Evolutionary conservation across 2,329 filamentous ascomycete species (phyloP), one percentile per base, ranked within the genome.

Genomic region (Daldinia sp.): DNA sequence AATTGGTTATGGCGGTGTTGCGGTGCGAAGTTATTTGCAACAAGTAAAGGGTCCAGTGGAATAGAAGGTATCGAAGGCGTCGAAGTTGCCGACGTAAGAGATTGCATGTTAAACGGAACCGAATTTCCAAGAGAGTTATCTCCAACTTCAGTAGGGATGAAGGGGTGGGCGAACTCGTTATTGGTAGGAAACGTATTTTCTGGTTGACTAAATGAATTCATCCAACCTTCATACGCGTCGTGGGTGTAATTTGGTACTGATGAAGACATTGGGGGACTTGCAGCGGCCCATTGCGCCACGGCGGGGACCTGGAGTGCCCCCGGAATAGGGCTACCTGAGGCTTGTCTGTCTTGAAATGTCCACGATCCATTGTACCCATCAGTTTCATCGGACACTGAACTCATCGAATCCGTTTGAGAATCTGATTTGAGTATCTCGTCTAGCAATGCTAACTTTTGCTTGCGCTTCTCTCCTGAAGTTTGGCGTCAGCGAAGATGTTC

Each of bases 371-470:
- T 57, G 48, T 71, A 67, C 15, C 67, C 74, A 13, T 76, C 74
- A 18, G 73, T 72, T 56, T 77, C 75, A 54, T 77, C 75, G 12
- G 75, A 77, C 35, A 75, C 71, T 3, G 75, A 76, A 58, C 76
- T 78, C 70, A 74, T 75, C 1, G 75, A 76, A 55, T 78, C 76
- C 35, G 72, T 72, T 33, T 74, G 73, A 44, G 63, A 73, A 58
- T 78, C 76, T 42, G 72, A 65, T 60, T 78, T 78, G 6, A 83
- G 72, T 20, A 83, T 73, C 41, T 81, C 77, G 55, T 81, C 77
- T 26, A 83, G 71, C 1, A 83, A 72, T 9, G 79, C 81, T 39
- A 83, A 74, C 69, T 81, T 83, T 71, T 83, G 80, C 69, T 81
- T 83, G 46, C 81, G 77, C 69, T 82, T 82, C 69, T 82, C 80